Base-by-base conservation (phyloP, 345 rosid species). In the Jatropha curcas region DNA sequence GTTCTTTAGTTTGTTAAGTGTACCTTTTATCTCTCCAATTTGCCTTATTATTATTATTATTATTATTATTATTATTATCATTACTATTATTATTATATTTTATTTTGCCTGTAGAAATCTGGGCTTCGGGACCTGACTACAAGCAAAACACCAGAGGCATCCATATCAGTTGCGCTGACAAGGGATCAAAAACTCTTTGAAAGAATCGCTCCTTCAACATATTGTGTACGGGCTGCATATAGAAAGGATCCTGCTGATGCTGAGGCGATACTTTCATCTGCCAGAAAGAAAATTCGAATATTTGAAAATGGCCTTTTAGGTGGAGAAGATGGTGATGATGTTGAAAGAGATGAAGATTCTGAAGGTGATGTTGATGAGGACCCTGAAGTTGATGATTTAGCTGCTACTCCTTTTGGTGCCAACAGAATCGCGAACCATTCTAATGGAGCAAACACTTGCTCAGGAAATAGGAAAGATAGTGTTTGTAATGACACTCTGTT, bases 121-220 rank as follows among this genome's bases (percentile, higher is more conserved):
- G 99, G 98, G 71, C 97, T 96, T 57, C 89, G 99, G 66, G 98
- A 96, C 84, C 84, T 96, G 71, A 83, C 89, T 73, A 96, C 97
- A 33, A 96, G 99, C 90, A 96, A 87, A 90, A 96, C 98, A 16
- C 99, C 99, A 11, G 99, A 96, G 87, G 99, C 99, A 67, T 96
- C 99, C 48, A 96, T 96, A 70, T 96, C 99, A 60, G 99, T 96
- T 80, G 99, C 99, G 43, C 80, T 96, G 85, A 96, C 99, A 17
- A 93, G 99, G 88, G 99, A 96, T 84, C 86, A 89, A 76, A 96
- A 96, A 80, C 99, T 96, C 82, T 96, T 96, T 60, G 99, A 96
- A 87, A 89, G 99, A 84, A 89, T 93, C 79, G 99, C 99, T 76
- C 99, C 99, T 77, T 96, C 99, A 39, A 96, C 99, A 30, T 96